Percentiles rank a stretch among this genome's conserved stretches.
These are phyloP conservation scores for Stropharia rugosoannulata DNA, from an alignment of 768 basidiomycete species.

Conservation along the genomic window DNA sequence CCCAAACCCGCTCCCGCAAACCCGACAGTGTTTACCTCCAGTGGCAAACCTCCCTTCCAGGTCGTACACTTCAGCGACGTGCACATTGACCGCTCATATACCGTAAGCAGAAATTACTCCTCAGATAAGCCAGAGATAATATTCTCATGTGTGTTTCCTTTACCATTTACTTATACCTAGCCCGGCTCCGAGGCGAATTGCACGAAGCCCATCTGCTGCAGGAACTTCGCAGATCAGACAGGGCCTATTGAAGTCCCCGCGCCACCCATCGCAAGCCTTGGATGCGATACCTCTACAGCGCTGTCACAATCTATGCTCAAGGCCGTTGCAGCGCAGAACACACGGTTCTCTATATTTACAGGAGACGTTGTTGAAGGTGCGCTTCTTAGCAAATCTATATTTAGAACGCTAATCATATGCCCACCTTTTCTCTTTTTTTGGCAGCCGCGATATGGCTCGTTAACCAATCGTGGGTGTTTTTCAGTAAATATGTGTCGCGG, in stretches of 20 bases:
- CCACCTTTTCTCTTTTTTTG: not conserved
- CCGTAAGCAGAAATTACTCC: conserved; percentile 28
- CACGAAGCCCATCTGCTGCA: conserved; percentile 64
- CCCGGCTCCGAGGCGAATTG: conserved; percentile 54
- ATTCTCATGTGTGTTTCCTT: not conserved
- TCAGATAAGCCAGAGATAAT: not conserved
- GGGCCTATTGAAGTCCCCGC: conserved; percentile 42
- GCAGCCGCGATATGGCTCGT: conserved; percentile 52
- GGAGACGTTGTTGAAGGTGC: conserved; percentile 64
- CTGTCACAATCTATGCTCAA: conserved; percentile 52
- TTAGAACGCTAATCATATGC: not conserved
- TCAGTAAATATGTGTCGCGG: not conserved
- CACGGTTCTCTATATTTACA: conserved; percentile 57
- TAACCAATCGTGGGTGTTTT: conserved; percentile 34
- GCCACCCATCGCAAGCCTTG: conserved; percentile 43
- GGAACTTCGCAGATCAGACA: conserved; percentile 42
- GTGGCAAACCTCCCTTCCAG: conserved; percentile 45
- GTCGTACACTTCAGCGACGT: conserved; percentile 64
- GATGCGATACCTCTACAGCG: conserved; percentile 52
- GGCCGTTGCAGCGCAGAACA: conserved; percentile 35
- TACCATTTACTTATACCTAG: conserved; percentile 27
- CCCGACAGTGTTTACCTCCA: conserved; percentile 32
- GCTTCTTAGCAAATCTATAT: not conserved
- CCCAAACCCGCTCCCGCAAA: conserved; percentile 38
- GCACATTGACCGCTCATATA: conserved; percentile 58